Conservation (phyloP, 345 rosid genomes). For the Rhizophora apiculata region DNA sequence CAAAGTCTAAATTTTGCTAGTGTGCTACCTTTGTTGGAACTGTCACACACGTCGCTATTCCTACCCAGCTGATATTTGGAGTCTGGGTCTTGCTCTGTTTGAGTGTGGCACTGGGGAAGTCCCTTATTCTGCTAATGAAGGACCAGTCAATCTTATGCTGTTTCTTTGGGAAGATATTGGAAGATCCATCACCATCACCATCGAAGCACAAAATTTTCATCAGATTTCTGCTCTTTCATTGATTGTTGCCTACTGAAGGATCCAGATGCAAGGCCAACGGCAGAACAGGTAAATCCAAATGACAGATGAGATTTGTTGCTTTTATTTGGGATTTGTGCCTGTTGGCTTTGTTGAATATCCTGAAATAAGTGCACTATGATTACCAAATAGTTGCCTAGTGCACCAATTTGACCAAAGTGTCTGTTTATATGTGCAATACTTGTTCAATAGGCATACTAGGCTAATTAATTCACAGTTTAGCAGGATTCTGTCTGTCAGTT, state of each 20-base stretch:
- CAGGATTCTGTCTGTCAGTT: background rate
- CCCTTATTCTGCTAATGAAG: constrained; percentile 80
- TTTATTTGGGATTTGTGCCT: background rate
- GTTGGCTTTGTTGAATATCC: background rate
- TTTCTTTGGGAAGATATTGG: constrained; percentile 62
- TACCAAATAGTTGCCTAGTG: no score
- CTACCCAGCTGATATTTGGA: constrained; percentile 97
- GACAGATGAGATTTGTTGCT: background rate
- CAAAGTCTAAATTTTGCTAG: constrained; percentile 36
- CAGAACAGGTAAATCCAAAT: constrained; percentile 62
- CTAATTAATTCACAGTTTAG: no score
- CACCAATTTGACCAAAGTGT: no score
- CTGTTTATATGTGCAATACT: background rate
- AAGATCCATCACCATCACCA: constrained; percentile 92
- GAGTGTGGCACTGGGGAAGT: constrained; percentile 97
- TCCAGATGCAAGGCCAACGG: constrained; percentile 80
- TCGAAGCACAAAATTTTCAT: constrained; percentile 54
- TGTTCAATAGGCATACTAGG: background rate
- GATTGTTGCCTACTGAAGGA: constrained; percentile 86
- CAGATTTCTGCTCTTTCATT: constrained; percentile 86
- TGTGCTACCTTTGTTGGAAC: constrained; percentile 99
- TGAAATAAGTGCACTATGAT: no score
- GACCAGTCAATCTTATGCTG: constrained; percentile 74
- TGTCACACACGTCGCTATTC: constrained; percentile 95
- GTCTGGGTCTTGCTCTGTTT: constrained; percentile 90